A percentile compares a stretch with the other conserved stretches of the same genome.
Conservation (phyloP, 2,329 filamentous ascomycete genomes). For the Neonectria hederae region DNA sequence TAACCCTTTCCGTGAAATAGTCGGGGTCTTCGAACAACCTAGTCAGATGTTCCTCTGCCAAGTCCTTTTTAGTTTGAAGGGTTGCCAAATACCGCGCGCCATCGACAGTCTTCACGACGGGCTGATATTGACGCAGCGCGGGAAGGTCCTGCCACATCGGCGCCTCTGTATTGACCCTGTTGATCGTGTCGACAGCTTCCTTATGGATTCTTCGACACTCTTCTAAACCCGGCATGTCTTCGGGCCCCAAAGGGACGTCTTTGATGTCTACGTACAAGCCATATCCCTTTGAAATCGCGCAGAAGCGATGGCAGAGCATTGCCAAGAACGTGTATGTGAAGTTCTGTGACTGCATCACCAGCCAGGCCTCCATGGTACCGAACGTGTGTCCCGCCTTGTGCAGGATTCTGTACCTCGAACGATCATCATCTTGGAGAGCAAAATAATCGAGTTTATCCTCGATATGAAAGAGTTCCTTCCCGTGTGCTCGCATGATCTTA, state of each 20-base stretch:
- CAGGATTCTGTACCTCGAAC: neutral
- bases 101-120: neutral
- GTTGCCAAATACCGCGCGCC: conserved; percentile 7
- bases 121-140: conserved; percentile 29
- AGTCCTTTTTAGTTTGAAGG: conserved; percentile 12
- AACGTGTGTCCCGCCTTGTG: neutral
- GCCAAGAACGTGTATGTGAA: conserved; percentile 30
- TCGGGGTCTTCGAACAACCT: conserved; percentile 33
- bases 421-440: neutral
- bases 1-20: conserved; percentile 28
- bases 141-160: conserved; percentile 24
- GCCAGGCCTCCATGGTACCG: conserved; percentile 29
- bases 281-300: neutral
- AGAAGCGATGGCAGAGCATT: conserved; percentile 23
- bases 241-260: neutral
- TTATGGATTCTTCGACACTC: neutral
- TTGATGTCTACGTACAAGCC: no score
- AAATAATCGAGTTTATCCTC: neutral
- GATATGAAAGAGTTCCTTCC: neutral
- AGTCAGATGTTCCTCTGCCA: conserved; percentile 27
- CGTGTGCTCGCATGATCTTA: neutral
- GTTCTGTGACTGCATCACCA: conserved; percentile 30
- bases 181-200: neutral
- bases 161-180: neutral
- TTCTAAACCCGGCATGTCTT: no score